Evolutionary conservation across 2,329 filamentous ascomycete genomes (phyloP), one percentile per base, ranked within the genome.

Genomic region (Colletotrichum tabaci): DNA sequence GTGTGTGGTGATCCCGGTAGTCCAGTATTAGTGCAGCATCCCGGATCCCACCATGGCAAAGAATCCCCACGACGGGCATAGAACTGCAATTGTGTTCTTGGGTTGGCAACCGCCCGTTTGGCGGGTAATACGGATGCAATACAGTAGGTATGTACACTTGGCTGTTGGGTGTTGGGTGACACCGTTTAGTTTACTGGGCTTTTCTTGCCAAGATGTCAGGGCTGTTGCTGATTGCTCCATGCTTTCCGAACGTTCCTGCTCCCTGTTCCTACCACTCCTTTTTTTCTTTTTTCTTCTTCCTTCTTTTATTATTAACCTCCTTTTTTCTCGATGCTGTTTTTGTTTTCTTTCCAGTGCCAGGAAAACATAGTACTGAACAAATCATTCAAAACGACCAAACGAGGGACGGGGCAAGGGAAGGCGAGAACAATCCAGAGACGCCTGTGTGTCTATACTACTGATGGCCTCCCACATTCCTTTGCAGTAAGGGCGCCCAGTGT

Each of bases 181-280:
- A 40, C 16, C 10, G 15, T 5, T 7, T 8, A 47, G 4, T 3
- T 30, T 30, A 50, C 67, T 26, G 42, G 40, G 63, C 16, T 57
- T 67, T 53, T 57, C 58, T 64, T 55, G 58, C 68, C 68, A 71
- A 71, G 66, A 68, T 53, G 23, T 50, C 47, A 58, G 58, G 46
- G 67, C 42, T 46, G n/a, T 21, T 38, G 12, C 21, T 18, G 21
- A 38, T 65, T 60, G 52, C 21, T 63, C 52, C 68, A 63, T 67
- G 23, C 60, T 57, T 61, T 55, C 55, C 69, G 53, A 35, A 12
- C 15, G 23, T 50, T 63, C 47, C 30, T 42, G 12, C 53, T 42
- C 61, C 40, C 46, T 62, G 23, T 52, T 38, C 21, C 23, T 40
- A 2, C n/a, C 8, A 2, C 26, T 35, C 21, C 10, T 26, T 44